Percentiles rank a stretch among this genome's conserved stretches.
Conservation (phyloP, 768 basidiomycete genomes). For the Rubroboletus pulcherrimus region DNA sequence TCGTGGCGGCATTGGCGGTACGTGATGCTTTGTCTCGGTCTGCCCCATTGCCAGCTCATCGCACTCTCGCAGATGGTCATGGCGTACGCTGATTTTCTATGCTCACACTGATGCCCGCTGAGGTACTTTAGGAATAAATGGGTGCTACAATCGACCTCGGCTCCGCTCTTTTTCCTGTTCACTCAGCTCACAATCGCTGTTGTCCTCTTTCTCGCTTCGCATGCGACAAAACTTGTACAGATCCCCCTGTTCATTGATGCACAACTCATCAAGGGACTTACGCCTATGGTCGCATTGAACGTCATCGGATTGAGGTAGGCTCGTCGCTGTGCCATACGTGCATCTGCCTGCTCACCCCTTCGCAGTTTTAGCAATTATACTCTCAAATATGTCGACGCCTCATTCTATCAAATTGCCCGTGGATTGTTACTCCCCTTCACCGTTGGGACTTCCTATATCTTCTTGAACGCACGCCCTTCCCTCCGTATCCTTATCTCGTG, state of each 20-base stretch:
- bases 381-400: constrained; percentile 90
- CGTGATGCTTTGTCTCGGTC: constrained; percentile 30
- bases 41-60: background rate
- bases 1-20: constrained; percentile 84
- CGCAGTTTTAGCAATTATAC: constrained; percentile 86
- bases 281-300: constrained; percentile 72
- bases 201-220: constrained; percentile 63
- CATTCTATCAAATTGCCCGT: constrained; percentile 93
- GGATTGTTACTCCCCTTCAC: constrained; percentile 94
- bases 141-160: constrained; percentile 72
- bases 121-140: constrained; percentile 70
- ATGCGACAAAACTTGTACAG: constrained; percentile 60
- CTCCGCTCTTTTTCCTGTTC: constrained; percentile 86
- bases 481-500: constrained; percentile 72
- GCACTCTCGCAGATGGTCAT: constrained; percentile 70
- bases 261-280: constrained; percentile 66
- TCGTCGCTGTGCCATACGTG: background rate
- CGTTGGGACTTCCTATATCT: constrained; percentile 76
- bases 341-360: background rate
- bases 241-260: constrained; percentile 62
- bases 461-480: constrained; percentile 76
- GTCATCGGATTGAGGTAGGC: constrained; percentile 77
- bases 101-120: constrained; percentile 15
- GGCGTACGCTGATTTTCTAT: constrained; percentile 51
- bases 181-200: constrained; percentile 79